These are phyloP conservation scores for Syzygium syzygioides DNA, from an alignment of 441 rosid species.

Conservation along the genomic window DNA sequence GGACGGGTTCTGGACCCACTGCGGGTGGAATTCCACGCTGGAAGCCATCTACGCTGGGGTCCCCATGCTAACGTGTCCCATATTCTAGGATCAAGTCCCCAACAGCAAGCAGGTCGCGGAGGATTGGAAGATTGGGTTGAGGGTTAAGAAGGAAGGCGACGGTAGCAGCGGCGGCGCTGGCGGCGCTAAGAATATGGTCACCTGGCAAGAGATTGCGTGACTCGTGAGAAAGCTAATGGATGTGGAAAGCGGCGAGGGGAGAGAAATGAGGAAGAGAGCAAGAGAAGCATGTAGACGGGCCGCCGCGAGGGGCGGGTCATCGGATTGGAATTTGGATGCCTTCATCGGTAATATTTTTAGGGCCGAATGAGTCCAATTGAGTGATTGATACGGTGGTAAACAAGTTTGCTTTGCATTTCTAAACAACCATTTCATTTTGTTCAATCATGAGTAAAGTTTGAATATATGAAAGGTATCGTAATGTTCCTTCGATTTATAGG, in stretches of 20 bases:
- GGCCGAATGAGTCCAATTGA: background rate
- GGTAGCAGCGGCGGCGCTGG: background rate
- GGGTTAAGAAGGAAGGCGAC: background rate
- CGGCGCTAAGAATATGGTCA: background rate
- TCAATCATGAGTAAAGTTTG: background rate
- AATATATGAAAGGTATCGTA: accelerated
- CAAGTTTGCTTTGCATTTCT: background rate
- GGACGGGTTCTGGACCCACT: background rate
- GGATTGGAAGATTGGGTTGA: background rate
- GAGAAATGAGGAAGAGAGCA: background rate
- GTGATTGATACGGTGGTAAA: background rate
- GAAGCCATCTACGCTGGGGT: background rate
- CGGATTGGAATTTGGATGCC: background rate
- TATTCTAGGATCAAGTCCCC: background rate
- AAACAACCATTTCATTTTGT: background rate
- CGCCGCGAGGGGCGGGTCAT: background rate
- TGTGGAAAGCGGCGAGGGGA: background rate
- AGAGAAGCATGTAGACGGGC: background rate
- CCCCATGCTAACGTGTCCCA: background rate
- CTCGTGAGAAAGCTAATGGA: background rate
- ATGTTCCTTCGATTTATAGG: background rate
- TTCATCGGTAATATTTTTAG: background rate
- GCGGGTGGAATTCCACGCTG: background rate
- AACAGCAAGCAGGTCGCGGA: background rate
- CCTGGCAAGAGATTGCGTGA: background rate